Percentiles rank a stretch among this genome's conserved stretches.
These are phyloP conservation scores for Primulina huaijiensis DNA, from an alignment of 257 asterid species.

Conservation along the genomic window DNA sequence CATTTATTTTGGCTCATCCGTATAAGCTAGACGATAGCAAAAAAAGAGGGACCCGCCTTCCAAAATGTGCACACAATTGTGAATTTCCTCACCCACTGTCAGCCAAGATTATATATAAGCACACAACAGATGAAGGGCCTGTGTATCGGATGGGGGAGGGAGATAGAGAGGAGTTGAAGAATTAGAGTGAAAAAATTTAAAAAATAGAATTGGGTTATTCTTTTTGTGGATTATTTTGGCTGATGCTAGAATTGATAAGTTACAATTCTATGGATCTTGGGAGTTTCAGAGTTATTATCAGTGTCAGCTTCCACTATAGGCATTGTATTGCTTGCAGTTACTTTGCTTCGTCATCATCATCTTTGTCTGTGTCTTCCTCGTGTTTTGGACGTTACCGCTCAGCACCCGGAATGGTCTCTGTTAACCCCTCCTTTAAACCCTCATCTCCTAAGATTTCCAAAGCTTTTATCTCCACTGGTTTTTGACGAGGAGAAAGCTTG, in stretches of 20 bases:
- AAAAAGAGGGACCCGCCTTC: not conserved
- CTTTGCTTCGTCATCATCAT: constrained; percentile 37
- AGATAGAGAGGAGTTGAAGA: not conserved
- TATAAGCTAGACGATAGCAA: not conserved
- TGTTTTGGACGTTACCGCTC: constrained; percentile 42
- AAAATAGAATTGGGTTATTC: constrained; percentile 21
- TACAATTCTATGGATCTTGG: constrained; percentile 43
- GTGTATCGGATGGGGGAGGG: not conserved
- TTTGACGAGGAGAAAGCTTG: constrained; percentile 33
- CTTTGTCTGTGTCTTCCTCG: constrained; percentile 43
- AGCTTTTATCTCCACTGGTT: constrained; percentile 25
- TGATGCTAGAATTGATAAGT: constrained; percentile 33
- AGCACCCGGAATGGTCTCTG: constrained; percentile 40
- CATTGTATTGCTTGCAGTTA: constrained; percentile 31
- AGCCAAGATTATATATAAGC: not conserved
- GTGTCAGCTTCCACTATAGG: constrained; percentile 50
- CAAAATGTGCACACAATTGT: not conserved
- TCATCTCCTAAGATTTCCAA: constrained; percentile 30
- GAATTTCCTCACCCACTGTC: not conserved
- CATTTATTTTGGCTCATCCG: not conserved
- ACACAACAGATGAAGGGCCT: not conserved
- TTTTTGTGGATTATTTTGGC: constrained; percentile 14
- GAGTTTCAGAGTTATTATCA: constrained; percentile 21
- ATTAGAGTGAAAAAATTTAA: not conserved
- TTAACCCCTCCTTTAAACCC: constrained; percentile 30